Evolutionary conservation across 495 filamentous ascomycete genomes (phyloP), one percentile per base, ranked within the genome.

Genomic region (Podospora pseudopauciseta): DNA sequence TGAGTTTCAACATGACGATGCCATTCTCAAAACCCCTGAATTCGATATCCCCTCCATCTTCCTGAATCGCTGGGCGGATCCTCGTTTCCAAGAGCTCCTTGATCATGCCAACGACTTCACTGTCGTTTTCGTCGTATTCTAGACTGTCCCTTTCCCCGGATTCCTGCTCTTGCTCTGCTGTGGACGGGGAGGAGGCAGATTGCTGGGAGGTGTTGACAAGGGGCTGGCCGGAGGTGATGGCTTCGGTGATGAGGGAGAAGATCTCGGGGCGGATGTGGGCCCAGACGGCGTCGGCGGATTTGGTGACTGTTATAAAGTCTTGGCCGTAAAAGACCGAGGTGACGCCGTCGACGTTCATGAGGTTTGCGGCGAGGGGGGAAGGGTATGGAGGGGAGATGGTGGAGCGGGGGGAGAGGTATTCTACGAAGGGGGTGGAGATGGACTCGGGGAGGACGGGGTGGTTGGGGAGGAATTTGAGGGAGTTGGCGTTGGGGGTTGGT

Each of bases 41-140:
- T 80, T 98, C 95, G 74, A 99, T 97, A 79, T 99, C 95, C 13
- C 95, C 95, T 20, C 95, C 95, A 70, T 99, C 95, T 75, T 99
- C 94, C 79, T 97, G 94, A 66, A 99, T 99, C 4, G 95, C 89
- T 2, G 95, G 95, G 55, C 95, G 83, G 73, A 99, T 96, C 63
- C 95, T 82, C 23, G 96, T 99, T 80, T 99, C 96, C 64, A 99
- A 80, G n/a, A 99, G 80, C 80, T 99, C 95, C 80, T 98, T 97
- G 78, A 99, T 97, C 95, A 97, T 97, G 65, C 91, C 88, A 30
- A 98, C 88, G 11, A 97, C 92, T 78, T 99, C 95, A 69, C 88
- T 90, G 73, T 99, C 95, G 60, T 93, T 88, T 73, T 94, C 92
- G 70, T 93, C 86, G 74, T 90, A 96, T 56, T 81, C 82, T 32